Evolutionary conservation across 2,329 filamentous ascomycete species (phyloP).

Genomic region (Sphaerulina musiva): DNA sequence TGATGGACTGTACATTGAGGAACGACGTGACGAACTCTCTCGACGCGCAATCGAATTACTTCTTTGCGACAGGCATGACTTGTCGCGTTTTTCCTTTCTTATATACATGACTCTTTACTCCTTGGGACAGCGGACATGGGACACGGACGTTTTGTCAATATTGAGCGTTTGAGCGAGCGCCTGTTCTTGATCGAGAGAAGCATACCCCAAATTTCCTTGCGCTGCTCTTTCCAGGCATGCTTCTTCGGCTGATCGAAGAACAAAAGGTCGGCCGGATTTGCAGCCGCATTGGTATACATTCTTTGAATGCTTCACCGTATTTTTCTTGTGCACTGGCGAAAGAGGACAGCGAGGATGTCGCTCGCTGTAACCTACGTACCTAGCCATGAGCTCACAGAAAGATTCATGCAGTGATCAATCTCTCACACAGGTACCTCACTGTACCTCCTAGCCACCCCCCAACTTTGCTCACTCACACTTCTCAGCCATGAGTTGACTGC

Average conservation of each 20-base stretch:
- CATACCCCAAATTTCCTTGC: background rate
- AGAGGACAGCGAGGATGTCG: background rate
- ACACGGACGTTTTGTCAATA: background rate
- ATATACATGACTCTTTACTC: background rate
- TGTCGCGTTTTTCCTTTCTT: background rate
- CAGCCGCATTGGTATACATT: background rate
- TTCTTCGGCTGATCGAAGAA: background rate
- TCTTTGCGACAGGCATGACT: background rate
- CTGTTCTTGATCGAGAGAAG: conserved; percentile 12
- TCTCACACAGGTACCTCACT: no score
- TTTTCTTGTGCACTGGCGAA: background rate
- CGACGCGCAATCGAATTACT: background rate
- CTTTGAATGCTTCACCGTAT: background rate
- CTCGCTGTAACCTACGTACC: background rate
- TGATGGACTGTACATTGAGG: background rate
- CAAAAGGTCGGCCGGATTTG: background rate
- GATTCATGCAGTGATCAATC: background rate
- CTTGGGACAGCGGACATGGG: background rate
- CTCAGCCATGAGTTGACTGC: no score
- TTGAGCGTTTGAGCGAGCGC: conserved; percentile 16
- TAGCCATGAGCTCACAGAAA: background rate
- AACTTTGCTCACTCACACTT: no score
- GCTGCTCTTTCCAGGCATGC: conserved; percentile 11
- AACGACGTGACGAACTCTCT: background rate
- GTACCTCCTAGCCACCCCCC: no score